Evolutionary conservation across 495 filamentous ascomycete genomes (phyloP).

Genomic region (Apodospora peruviana): DNA sequence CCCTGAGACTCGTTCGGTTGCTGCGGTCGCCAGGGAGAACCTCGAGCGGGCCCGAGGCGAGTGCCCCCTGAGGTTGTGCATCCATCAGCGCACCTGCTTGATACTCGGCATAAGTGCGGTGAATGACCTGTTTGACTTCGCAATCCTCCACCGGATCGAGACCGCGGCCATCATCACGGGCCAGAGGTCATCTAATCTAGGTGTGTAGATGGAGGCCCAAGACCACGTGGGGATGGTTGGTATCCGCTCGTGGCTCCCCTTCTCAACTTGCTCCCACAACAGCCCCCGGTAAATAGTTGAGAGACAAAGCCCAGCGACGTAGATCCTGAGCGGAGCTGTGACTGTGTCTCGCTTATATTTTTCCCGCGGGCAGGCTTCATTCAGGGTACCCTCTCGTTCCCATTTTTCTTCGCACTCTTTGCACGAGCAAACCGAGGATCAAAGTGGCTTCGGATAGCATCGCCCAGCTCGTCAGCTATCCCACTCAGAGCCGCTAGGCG

Average conservation of each 20-base stretch:
- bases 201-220: conserved; percentile 10
- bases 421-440: no score
- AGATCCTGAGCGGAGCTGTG: no score
- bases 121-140: no score
- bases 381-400: background rate
- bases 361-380: background rate
- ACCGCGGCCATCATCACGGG: no score
- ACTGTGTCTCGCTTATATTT: no score
- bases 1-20: background rate
- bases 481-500: conserved; percentile 9
- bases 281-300: background rate
- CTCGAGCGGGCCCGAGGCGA: no score
- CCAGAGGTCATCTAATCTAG: no score
- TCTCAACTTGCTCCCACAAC: conserved; percentile 3
- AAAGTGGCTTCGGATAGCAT: background rate
- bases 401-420: background rate
- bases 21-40: background rate
- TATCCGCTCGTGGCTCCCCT: conserved; percentile 1
- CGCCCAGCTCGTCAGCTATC: conserved; percentile 8
- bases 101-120: no score
- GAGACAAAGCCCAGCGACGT: conserved; percentile 6
- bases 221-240: conserved; percentile 7
- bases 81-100: no score
- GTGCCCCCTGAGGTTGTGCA: no score
- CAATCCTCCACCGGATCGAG: no score